These are phyloP conservation scores for Pleurotus citrinopileatus DNA, from an alignment of 768 basidiomycete genomes.

Conservation along the genomic window DNA sequence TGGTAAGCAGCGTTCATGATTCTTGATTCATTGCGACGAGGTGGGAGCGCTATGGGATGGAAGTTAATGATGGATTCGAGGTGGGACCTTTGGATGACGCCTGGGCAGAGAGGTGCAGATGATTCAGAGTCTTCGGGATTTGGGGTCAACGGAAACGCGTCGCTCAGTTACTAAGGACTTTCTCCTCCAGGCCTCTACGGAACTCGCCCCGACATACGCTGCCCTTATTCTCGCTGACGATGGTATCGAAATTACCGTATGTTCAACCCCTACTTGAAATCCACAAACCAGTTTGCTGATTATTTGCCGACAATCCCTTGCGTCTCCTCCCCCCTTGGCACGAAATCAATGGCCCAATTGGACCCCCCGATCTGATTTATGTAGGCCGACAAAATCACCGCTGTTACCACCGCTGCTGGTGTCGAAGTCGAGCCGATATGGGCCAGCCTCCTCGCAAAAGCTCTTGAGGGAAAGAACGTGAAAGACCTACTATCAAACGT, in stretches of 20 bases:
- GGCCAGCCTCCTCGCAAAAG: constrained; percentile 95
- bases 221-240: constrained; percentile 99
- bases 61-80: neutral
- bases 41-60: neutral
- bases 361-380: too few relatives aligned
- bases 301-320: too few relatives aligned
- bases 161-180: neutral
- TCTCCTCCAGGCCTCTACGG: constrained; percentile 43
- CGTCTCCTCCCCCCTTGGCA: too few relatives aligned
- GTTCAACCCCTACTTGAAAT: too few relatives aligned
- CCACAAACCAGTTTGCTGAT: too few relatives aligned
- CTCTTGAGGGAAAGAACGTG: constrained; percentile 96
- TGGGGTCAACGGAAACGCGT: too few relatives aligned
- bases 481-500: constrained; percentile 95
- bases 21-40: neutral
- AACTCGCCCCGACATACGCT: constrained; percentile 94
- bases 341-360: too few relatives aligned
- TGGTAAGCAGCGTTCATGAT: neutral
- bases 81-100: neutral
- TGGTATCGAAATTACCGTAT: constrained; percentile 92
- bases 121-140: too few relatives aligned
- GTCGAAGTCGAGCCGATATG: constrained; percentile 95
- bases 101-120: too few relatives aligned
- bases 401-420: constrained; percentile 80
- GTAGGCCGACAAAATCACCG: constrained; percentile 88